Evolutionary conservation across 805 yeast species (phyloP).

Genomic region (Candida berthetii): DNA sequence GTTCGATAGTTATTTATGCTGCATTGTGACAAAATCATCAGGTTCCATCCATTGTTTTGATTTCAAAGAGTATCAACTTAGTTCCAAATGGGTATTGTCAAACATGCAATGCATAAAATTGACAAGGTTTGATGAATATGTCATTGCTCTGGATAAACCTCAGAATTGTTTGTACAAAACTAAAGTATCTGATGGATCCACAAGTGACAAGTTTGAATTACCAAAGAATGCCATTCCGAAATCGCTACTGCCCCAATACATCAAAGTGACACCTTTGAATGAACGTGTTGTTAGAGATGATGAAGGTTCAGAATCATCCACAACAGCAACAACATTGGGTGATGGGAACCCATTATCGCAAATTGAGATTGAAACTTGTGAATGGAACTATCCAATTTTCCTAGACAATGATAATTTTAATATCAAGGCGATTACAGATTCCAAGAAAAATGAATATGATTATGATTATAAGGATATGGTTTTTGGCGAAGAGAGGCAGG

Average conservation of each 20-base stretch:
- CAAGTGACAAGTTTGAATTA: constrained; percentile 31
- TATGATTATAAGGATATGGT: background rate
- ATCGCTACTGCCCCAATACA: constrained; percentile 18
- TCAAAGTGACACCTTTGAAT: constrained; percentile 8
- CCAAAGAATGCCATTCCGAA: constrained; percentile 25
- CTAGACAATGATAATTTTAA: background rate
- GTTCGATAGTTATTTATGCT: constrained; percentile 36
- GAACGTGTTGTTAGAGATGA: constrained; percentile 15
- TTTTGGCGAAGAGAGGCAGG: background rate
- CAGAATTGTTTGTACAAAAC: background rate
- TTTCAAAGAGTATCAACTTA: constrained; percentile 9
- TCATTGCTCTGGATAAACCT: background rate
- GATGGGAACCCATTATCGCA: constrained; percentile 32
- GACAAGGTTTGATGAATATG: background rate
- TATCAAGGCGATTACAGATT: background rate
- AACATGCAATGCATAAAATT: constrained; percentile 18
- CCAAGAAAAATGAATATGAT: background rate
- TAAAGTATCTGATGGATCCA: constrained; percentile 13
- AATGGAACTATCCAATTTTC: constrained; percentile 1
- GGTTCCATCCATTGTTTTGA: constrained; percentile 64
- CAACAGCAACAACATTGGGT: constrained; percentile 3
- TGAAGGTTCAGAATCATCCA: constrained; percentile 1
- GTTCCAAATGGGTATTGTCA: constrained; percentile 41
- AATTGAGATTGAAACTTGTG: constrained; percentile 51
- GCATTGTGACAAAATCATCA: constrained; percentile 45